Evolutionary conservation across 306 rosid species (phyloP).

Genomic region (Canavalia gladiata): DNA sequence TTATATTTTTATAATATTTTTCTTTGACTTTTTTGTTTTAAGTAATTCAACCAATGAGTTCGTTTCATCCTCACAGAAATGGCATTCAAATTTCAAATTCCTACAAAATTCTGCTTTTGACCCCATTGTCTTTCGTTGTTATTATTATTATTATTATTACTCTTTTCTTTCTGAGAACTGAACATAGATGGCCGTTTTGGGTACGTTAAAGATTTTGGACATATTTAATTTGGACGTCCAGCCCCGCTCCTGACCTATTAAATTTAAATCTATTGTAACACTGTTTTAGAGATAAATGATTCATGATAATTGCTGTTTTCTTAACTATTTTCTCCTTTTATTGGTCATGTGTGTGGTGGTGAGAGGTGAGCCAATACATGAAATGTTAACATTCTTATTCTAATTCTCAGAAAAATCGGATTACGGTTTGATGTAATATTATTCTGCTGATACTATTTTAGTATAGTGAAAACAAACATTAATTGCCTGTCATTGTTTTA

Average conservation of each 20-base stretch:
- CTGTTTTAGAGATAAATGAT: not conserved
- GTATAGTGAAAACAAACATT: too few species aligned
- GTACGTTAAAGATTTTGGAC: constrained; percentile 28
- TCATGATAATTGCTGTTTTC: not conserved
- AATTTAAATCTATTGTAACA: not conserved
- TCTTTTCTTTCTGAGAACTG: not conserved
- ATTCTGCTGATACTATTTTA: too few species aligned
- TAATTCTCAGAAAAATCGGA: too few species aligned
- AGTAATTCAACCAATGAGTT: not conserved
- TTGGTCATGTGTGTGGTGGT: too few species aligned
- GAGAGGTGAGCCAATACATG: too few species aligned
- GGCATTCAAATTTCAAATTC: not conserved
- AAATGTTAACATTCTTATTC: too few species aligned
- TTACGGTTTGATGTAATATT: too few species aligned
- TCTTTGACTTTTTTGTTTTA: not conserved
- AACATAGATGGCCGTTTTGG: constrained; percentile 25
- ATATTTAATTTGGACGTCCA: constrained; percentile 10
- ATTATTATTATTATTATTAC: not conserved
- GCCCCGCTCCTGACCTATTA: not conserved
- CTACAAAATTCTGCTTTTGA: not conserved
- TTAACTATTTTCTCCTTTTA: not conserved
- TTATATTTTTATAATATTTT: too few species aligned
- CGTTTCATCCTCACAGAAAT: not conserved
- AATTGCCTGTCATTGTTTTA: too few species aligned
- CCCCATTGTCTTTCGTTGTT: not conserved